phyloP scores from a whole-genome alignment of 2,329 filamentous ascomycete species.

The Paecilomyces dactylethromorphus region DNA sequence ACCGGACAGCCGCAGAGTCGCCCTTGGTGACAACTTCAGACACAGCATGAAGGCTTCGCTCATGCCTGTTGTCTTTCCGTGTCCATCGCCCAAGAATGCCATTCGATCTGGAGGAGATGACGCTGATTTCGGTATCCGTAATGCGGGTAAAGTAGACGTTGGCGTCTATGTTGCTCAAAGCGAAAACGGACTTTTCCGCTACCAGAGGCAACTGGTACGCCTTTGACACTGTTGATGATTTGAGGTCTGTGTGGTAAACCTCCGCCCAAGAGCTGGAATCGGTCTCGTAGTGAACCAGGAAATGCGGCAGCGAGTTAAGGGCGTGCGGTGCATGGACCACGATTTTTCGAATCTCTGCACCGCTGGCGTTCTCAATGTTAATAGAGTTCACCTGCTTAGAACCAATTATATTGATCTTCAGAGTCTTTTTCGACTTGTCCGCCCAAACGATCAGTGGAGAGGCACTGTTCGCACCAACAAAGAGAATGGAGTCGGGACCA shows the following conservation, averaged over 20 bases:
- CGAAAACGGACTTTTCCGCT: conserved; percentile 66
- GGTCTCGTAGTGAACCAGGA: conserved; percentile 75
- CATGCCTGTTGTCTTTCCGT: conserved; percentile 41
- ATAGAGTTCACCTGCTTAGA: conserved; percentile 34
- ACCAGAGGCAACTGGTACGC: conserved; percentile 73
- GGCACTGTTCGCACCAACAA: conserved; percentile 33
- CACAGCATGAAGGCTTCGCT: conserved; percentile 58
- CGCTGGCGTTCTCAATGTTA: conserved; percentile 33
- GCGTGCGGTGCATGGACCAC: conserved; percentile 67
- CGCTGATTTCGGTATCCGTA: conserved; percentile 64
- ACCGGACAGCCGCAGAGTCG: conserved; percentile 68
- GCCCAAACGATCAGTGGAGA: conserved; percentile 39
- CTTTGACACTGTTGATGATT: conserved; percentile 62
- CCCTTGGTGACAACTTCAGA: conserved; percentile 76
- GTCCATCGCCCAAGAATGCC: conserved; percentile 71
- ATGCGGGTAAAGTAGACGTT: conserved; percentile 87
- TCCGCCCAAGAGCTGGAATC: conserved; percentile 69
- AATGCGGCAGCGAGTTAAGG: conserved; percentile 67
- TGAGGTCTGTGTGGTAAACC: conserved; percentile 75
- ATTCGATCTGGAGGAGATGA: conserved; percentile 71
- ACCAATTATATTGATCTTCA: conserved; percentile 41
- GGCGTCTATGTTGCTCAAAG: conserved; percentile 67
- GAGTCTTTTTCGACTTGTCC: conserved; percentile 35
- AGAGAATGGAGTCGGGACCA: conserved; percentile 32
- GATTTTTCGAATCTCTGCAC: conserved; percentile 48